Base-by-base conservation (phyloP, 108 stramenopile species). In the Cyclotella choctawhatcheeana region DNA sequence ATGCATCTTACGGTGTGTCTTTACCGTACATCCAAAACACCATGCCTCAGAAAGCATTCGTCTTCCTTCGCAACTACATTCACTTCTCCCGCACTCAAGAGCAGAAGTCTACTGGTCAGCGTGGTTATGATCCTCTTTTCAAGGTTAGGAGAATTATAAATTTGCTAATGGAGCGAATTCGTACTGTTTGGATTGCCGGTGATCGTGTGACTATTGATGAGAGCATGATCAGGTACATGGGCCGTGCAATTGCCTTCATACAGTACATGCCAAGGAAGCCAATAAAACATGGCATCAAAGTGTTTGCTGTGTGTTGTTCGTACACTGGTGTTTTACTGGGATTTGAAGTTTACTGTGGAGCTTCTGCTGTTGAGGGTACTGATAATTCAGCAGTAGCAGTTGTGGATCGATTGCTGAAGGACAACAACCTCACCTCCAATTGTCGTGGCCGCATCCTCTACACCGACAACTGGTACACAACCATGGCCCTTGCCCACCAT, bases 201-300 rank as follows among this genome's bases (percentile, higher is more conserved):
- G 26, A 64, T 16, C 18, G 33, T 26, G 14, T 73, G 1, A 44
- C 64, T 2, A 40, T 73, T 27, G 62, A 73, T 17, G 62, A 73
- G 29, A 52, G 48, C 8, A 73, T 73, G 71, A 52, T 73, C 16
- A 51, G 17, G 20, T 73, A 73, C 32, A 64, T 51, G 45, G 71
- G 62, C 20, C 37, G 53, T 1, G 62, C 64, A 3, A 48, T 73
- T 0, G 29, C 61, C 3, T 73, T 64, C 20, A 22, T 73, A 0
- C 71, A 73, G 48, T 73, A 56, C 71, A 73, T 73, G 64, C 71
- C 71, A 10, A 14, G 7, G 4, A 72, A 72, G 26, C 71, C 71
- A 16, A 72, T 72, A 50, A 72, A 72, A 17, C 69, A 72, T 51
- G 71, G 48, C 0, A 40, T 73, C 37, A 73, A 73, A 18, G 45